These are phyloP conservation scores for Pelagophyceae sp. DNA, from an alignment of 352 stramenopile genomes.

Conservation along the genomic window DNA sequence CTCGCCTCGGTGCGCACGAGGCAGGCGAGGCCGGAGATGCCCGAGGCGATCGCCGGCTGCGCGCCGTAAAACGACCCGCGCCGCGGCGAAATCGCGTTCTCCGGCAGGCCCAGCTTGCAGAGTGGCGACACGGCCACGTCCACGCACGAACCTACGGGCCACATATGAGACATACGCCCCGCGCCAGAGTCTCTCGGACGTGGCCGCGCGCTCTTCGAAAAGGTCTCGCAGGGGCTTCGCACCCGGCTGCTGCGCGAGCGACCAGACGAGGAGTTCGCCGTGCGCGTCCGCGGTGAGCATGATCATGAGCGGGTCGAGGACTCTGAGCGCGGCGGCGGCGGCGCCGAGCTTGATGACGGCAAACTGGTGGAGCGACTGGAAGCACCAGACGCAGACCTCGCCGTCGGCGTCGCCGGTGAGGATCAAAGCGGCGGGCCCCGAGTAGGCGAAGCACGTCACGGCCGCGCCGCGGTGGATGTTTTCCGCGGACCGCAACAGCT, in stretches of 20 bases:
- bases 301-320: not conserved
- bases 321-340: not conserved
- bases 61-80: not conserved
- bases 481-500: conserved; percentile 49
- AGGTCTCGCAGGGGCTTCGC: too few relatives aligned
- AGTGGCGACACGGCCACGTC: not conserved
- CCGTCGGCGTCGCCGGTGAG: conserved; percentile 47
- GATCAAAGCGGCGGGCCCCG: conserved; percentile 55
- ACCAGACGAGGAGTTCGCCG: not conserved
- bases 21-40: not conserved
- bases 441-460: conserved; percentile 47
- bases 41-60: not conserved
- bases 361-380: conserved; percentile 49
- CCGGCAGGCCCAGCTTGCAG: not conserved
- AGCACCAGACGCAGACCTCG: conserved; percentile 60
- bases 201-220: too few relatives aligned
- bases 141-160: too few relatives aligned
- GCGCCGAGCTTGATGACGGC: not conserved
- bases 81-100: not conserved
- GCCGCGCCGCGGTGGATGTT: conserved; percentile 49
- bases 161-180: too few relatives aligned
- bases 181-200: too few relatives aligned
- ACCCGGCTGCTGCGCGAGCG: not conserved
- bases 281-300: not conserved
- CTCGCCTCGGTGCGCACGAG: too few relatives aligned